Percentiles rank a stretch among this genome's conserved stretches.
Conservation (phyloP, 305 asterid species). For the Ilex paraguariensis region DNA sequence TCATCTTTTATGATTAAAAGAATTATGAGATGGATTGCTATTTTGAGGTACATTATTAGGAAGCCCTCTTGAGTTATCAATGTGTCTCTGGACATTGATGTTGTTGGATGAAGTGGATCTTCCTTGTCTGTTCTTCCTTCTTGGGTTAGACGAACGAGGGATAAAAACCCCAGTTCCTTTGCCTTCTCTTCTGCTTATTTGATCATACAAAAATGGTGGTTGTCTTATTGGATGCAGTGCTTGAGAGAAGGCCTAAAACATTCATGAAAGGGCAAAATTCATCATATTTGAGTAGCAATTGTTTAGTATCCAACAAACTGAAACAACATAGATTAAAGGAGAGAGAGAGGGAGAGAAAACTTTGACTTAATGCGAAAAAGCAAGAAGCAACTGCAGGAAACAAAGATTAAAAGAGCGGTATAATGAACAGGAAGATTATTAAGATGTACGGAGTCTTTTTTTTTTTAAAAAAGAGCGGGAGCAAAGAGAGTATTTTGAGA, state of each 20-base stretch:
- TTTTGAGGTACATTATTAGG: constrained; percentile 18
- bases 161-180: constrained; percentile 93
- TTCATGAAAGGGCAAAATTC: background rate
- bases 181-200: constrained; percentile 49
- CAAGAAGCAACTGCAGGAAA: too few species aligned
- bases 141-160: constrained; percentile 49
- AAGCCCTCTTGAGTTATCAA: constrained; percentile 30
- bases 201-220: constrained; percentile 23
- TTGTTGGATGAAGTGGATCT: constrained; percentile 31
- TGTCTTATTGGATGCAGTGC: constrained; percentile 38
- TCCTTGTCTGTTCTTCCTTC: constrained; percentile 39
- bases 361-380: too few species aligned
- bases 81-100: constrained; percentile 31
- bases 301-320: too few species aligned
- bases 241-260: constrained; percentile 41
- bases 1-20: background rate
- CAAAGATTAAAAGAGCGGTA: too few species aligned
- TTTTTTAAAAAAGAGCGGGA: too few species aligned
- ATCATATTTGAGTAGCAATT: too few species aligned
- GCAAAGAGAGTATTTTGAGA: too few species aligned
- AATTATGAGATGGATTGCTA: background rate
- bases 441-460: too few species aligned
- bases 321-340: too few species aligned
- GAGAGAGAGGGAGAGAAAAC: too few species aligned
- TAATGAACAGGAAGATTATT: too few species aligned